Percentiles rank a stretch among this genome's conserved stretches.
phyloP scores from a whole-genome alignment of 1,284 basidiomycete species.

The Polyporus tsugae region DNA sequence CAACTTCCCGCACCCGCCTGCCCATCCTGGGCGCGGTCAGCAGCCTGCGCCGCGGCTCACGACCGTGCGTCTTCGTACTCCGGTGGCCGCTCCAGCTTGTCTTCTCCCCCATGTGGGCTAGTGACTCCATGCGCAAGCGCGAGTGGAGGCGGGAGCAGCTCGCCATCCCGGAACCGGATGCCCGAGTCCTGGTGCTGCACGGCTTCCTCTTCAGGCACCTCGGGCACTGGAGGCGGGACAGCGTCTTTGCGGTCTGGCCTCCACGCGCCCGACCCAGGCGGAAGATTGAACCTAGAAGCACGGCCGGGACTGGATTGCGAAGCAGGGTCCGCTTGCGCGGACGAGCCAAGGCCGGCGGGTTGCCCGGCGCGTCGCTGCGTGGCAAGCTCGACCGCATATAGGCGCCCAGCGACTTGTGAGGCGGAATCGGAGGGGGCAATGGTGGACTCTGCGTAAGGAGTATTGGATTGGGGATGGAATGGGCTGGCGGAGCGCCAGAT shows the following conservation, averaged over 20 bases:
- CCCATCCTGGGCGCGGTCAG: constrained; percentile 4
- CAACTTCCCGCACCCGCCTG: constrained; percentile 4
- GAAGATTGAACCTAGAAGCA: constrained; percentile 8
- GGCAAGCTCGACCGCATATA: constrained; percentile 26
- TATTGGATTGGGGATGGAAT: constrained; percentile 4
- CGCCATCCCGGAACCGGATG: constrained; percentile 28
- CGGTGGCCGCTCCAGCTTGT: constrained; percentile 8
- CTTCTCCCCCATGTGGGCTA: not conserved
- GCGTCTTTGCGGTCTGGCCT: constrained; percentile 20
- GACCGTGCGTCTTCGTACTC: constrained; percentile 9
- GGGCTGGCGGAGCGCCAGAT: constrained; percentile 12
- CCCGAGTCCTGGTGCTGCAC: constrained; percentile 32
- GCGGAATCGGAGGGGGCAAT: constrained; percentile 26
- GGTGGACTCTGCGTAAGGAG: constrained; percentile 18
- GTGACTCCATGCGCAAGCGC: not conserved
- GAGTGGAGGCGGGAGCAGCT: constrained; percentile 7
- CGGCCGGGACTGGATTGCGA: not conserved
- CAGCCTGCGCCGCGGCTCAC: constrained; percentile 6
- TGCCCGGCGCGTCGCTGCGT: constrained; percentile 9
- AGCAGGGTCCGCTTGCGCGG: not conserved
- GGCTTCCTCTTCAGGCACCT: constrained; percentile 23
- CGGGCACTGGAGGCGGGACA: constrained; percentile 21
- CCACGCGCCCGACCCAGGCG: constrained; percentile 7
- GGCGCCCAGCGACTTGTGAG: constrained; percentile 25
- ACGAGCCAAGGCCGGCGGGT: not conserved